A percentile compares a stretch with the other conserved stretches of the same genome.
Evolutionary conservation across 306 rosid species (phyloP).

Genomic region (Vigna radiata): DNA sequence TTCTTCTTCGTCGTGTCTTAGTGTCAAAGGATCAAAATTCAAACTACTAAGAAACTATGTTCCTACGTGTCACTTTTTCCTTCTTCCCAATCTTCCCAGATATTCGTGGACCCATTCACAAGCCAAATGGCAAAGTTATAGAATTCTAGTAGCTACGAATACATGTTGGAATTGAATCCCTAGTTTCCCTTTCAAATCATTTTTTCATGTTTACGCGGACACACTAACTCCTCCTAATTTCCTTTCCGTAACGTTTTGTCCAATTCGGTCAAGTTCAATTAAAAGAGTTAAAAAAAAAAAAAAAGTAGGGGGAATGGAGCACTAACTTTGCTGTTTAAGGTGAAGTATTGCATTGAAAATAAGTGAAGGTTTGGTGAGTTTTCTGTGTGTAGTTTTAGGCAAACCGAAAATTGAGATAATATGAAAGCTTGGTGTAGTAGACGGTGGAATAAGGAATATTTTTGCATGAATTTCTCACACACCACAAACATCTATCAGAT

Average conservation of each 20-base stretch:
- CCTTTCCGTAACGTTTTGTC: conserved; percentile 55
- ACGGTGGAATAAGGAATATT: conserved; percentile 40
- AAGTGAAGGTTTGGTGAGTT: not conserved
- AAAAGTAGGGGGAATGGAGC: not conserved
- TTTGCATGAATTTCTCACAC: conserved; percentile 22
- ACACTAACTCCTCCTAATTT: not conserved
- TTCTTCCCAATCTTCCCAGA: conserved; percentile 23
- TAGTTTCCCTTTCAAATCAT: conserved; percentile 15
- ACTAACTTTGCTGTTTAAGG: conserved; percentile 17
- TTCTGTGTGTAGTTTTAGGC: conserved; percentile 11
- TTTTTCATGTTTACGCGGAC: conserved; percentile 52
- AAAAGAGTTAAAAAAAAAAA: no score
- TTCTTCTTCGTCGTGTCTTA: conserved; percentile 39
- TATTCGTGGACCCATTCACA: conserved; percentile 8
- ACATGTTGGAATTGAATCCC: conserved; percentile 1
- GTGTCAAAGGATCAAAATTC: conserved; percentile 38
- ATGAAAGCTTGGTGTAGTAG: not conserved
- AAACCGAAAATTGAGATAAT: conserved; percentile 28
- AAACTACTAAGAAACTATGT: conserved; percentile 39
- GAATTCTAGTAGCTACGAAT: conserved; percentile 4
- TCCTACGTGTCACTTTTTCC: conserved; percentile 49
- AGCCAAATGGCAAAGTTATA: conserved; percentile 44
- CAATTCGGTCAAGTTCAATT: conserved; percentile 39
- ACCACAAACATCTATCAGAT: conserved; percentile 42
- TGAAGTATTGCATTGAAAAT: conserved; percentile 29